Percentiles rank a stretch among this genome's conserved stretches.
These are phyloP conservation scores for Syzygium jambos DNA, from an alignment of 345 rosid species.

Conservation along the genomic window DNA sequence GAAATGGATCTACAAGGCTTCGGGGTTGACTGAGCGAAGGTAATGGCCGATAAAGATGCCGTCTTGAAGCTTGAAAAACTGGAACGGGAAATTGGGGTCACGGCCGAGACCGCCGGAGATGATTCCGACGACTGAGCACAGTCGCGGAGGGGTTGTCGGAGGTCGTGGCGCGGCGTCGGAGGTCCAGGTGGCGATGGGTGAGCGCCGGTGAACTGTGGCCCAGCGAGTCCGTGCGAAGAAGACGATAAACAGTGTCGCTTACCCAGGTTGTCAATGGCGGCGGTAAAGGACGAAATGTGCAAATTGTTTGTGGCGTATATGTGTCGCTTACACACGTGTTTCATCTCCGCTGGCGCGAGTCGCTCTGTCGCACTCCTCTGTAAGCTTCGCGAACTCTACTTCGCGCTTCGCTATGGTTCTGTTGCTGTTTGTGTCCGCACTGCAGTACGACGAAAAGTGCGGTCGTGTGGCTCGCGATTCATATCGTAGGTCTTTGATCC, in stretches of 20 bases:
- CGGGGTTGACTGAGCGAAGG: not conserved
- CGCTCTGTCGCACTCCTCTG: constrained; percentile 92
- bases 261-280: not conserved
- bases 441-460: not conserved
- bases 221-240: not conserved
- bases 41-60: not conserved
- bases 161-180: not conserved
- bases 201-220: not conserved
- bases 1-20: not conserved
- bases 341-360: constrained; percentile 91
- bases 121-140: not conserved
- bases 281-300: not conserved
- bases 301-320: not conserved
- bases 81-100: not conserved
- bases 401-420: not conserved
- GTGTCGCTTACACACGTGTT: constrained; percentile 23
- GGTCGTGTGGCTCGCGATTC: not conserved
- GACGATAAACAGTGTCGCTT: not conserved
- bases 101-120: not conserved
- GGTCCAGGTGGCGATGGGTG: not conserved
- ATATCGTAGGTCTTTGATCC: not conserved
- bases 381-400: constrained; percentile 13
- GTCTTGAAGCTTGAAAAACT: not conserved
- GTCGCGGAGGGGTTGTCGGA: not conserved
- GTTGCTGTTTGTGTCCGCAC: not conserved